Percentiles rank a stretch among this genome's conserved stretches.
These are phyloP conservation scores for Ambrosiella cleistominuta DNA, from an alignment of 2,329 filamentous ascomycete species.

Conservation along the genomic window DNA sequence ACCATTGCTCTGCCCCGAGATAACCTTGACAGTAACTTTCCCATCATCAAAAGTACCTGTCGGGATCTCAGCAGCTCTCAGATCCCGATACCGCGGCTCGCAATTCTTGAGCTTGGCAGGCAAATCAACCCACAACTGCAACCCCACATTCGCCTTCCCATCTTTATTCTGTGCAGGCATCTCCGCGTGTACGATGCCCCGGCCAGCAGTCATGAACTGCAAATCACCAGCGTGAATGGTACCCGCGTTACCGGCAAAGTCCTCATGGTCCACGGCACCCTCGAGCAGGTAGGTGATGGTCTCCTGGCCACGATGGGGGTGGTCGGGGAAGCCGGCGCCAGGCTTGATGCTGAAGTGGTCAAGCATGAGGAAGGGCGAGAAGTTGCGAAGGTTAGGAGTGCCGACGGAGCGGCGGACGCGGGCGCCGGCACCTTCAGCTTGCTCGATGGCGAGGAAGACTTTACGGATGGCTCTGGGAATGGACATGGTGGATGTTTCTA, in stretches of 20 bases:
- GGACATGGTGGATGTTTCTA: conserved; percentile 35
- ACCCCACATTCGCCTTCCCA: conserved; percentile 61
- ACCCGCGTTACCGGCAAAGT: conserved; percentile 72
- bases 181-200: conserved; percentile 85
- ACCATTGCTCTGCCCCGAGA: conserved; percentile 68
- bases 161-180: conserved; percentile 73
- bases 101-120: conserved; percentile 66
- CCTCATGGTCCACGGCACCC: conserved; percentile 78
- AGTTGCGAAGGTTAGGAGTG: conserved; percentile 63
- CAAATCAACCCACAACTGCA: conserved; percentile 93
- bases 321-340: conserved; percentile 80
- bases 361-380: conserved; percentile 89
- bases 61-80: conserved; percentile 65
- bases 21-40: conserved; percentile 71
- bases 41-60: conserved; percentile 50
- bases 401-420: conserved; percentile 76
- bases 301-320: conserved; percentile 69
- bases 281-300: conserved; percentile 76
- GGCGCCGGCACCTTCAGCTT: conserved; percentile 76
- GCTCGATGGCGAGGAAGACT: conserved; percentile 68
- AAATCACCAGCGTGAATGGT: conserved; percentile 76
- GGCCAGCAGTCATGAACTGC: conserved; percentile 94
- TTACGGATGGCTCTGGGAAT: conserved; percentile 61
- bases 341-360: conserved; percentile 73
- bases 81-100: conserved; percentile 82